Evolutionary conservation across 352 stramenopile genomes (phyloP).

Genomic region (Phytophthora macrochlamydospora): DNA sequence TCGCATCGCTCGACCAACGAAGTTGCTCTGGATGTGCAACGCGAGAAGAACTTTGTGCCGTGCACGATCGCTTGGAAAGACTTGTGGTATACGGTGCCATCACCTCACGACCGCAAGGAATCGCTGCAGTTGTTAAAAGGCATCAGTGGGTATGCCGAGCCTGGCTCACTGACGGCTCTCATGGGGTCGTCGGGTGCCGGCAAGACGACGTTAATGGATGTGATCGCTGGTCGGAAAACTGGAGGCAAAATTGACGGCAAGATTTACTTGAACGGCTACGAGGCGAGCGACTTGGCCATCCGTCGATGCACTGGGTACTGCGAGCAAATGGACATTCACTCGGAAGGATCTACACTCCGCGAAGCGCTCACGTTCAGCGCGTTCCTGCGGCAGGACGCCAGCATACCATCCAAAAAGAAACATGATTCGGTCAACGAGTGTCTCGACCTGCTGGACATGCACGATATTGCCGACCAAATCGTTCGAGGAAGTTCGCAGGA

Average conservation of each 20-base stretch:
- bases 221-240: constrained; percentile 89
- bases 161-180: constrained; percentile 82
- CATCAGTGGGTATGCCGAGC: constrained; percentile 66
- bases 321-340: constrained; percentile 43
- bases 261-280: constrained; percentile 43
- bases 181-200: constrained; percentile 77
- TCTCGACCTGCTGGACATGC: constrained; percentile 39
- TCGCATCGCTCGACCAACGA: constrained; percentile 2
- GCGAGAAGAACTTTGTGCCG: constrained; percentile 28
- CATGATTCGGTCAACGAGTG: constrained; percentile 35
- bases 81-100: constrained; percentile 39
- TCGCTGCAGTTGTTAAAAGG: constrained; percentile 61
- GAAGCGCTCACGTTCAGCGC: constrained; percentile 88
- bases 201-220: constrained; percentile 53
- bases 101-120: constrained; percentile 30
- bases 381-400: constrained; percentile 49
- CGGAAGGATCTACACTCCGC: constrained; percentile 30
- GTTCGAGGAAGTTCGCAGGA: constrained; percentile 38
- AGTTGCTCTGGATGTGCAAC: constrained; percentile 10
- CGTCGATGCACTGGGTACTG: constrained; percentile 31
- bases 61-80: constrained; percentile 39
- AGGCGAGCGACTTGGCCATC: constrained; percentile 30
- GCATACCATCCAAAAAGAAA: constrained; percentile 10
- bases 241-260: constrained; percentile 62
- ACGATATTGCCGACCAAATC: constrained; percentile 34